A percentile compares a stretch with the other conserved stretches of the same genome.
Evolutionary conservation across 768 basidiomycete genomes (phyloP).

Genomic region (Clathrus columnatus): DNA sequence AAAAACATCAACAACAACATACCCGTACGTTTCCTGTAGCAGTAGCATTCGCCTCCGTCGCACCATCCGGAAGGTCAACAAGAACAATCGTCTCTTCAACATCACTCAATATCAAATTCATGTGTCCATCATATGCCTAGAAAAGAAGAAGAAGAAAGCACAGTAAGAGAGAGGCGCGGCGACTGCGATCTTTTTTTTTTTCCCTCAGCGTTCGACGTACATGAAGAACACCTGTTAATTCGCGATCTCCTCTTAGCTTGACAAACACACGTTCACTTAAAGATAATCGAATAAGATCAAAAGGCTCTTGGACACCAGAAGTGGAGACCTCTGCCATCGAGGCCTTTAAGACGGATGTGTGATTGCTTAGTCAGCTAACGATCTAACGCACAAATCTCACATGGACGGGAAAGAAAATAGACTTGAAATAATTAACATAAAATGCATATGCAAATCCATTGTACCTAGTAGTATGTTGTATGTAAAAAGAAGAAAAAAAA

Average conservation of each 20-base stretch:
- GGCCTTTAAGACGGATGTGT: no score
- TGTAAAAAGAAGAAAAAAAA: no score
- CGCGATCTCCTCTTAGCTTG: slow-evolving; percentile 90
- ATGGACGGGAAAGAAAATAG: no score
- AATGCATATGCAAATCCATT: no score
- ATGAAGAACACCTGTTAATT: slow-evolving; percentile 86
- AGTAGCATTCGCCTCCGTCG: slow-evolving; percentile 43
- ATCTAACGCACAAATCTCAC: no score
- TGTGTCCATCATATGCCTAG: slow-evolving; percentile 99
- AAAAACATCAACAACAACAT: background rate
- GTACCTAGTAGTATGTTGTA: no score
- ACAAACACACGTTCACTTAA: slow-evolving; percentile 97
- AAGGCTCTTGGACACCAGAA: slow-evolving; percentile 85
- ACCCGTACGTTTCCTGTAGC: slow-evolving; percentile 27
- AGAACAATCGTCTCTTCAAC: slow-evolving; percentile 97
- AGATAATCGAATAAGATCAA: slow-evolving; percentile 93
- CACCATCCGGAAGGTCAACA: slow-evolving; percentile 76
- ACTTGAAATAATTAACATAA: no score
- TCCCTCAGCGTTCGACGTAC: slow-evolving; percentile 41
- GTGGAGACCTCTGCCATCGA: slow-evolving; percentile 42
- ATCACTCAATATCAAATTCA: slow-evolving; percentile 97
- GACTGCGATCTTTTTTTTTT: background rate
- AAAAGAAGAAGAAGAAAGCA: background rate
- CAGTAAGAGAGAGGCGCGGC: background rate
- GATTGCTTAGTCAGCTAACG: no score